These are phyloP conservation scores for Fraxinus floribunda DNA, from an alignment of 305 asterid genomes.

Conservation along the genomic window DNA sequence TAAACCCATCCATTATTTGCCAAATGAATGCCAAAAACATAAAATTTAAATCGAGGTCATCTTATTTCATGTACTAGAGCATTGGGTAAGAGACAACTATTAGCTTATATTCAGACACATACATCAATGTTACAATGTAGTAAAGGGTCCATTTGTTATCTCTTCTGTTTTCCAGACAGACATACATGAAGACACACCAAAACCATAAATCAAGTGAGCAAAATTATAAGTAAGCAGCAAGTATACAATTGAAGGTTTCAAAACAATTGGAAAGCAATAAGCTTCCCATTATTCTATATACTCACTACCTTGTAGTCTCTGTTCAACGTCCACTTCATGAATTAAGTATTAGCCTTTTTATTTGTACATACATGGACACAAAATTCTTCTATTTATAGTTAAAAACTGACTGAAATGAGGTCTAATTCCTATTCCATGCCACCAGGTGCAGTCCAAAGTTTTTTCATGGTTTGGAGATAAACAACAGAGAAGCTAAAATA, in stretches of 20 bases:
- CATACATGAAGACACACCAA: background rate
- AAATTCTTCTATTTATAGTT: background rate
- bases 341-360: background rate
- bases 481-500: background rate
- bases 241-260: background rate
- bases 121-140: background rate
- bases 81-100: background rate
- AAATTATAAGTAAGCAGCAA: background rate
- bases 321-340: background rate
- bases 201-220: background rate
- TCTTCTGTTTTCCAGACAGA: background rate
- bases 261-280: background rate
- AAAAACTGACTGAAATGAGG: background rate
- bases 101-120: background rate
- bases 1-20: conserved; percentile 12
- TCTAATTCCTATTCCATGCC: background rate
- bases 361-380: background rate
- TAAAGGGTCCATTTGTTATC: background rate
- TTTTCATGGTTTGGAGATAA: background rate
- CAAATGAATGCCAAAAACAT: background rate
- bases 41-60: background rate
- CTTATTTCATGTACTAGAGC: background rate
- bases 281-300: background rate
- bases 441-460: background rate
- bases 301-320: background rate